A percentile compares a stretch with the other conserved stretches of the same genome.
Conservation (phyloP, 108 stramenopile genomes). For the Bacterosira constricta region DNA sequence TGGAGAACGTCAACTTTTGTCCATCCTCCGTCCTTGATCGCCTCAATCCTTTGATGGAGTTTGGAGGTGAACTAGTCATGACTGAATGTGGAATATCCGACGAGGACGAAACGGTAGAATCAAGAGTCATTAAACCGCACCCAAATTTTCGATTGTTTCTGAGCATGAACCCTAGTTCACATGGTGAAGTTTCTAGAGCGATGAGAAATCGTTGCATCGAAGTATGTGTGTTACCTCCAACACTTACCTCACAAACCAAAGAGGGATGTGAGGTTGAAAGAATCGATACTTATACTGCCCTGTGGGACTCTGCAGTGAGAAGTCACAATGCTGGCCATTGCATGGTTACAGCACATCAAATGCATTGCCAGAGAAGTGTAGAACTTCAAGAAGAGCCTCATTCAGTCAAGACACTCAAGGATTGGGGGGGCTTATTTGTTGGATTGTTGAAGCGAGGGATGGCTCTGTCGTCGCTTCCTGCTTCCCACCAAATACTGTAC, state of each 20-base stretch:
- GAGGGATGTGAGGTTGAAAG: conserved; percentile 16
- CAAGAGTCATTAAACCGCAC: conserved; percentile 86
- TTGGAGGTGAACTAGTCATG: conserved; percentile 88
- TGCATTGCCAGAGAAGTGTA: conserved; percentile 28
- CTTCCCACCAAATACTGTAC: conserved; percentile 39
- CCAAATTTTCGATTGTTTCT: conserved; percentile 96
- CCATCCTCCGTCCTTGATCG: conserved; percentile 97
- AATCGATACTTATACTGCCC: conserved; percentile 38
- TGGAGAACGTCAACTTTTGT: conserved; percentile 96
- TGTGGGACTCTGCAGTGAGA: conserved; percentile 38
- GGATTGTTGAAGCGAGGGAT: conserved; percentile 48
- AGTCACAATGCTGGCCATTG: conserved; percentile 23
- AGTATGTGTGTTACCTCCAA: conserved; percentile 62
- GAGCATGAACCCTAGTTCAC: conserved; percentile 82
- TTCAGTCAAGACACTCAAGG: conserved; percentile 43
- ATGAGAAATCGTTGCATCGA: conserved; percentile 99
- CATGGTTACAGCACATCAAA: conserved; percentile 34
- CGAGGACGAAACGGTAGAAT: conserved; percentile 41
- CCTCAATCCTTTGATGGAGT: conserved; percentile 96
- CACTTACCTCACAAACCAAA: background rate
- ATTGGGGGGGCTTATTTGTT: conserved; percentile 41
- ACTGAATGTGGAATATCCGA: conserved; percentile 87
- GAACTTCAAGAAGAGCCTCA: conserved; percentile 36
- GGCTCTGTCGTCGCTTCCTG: conserved; percentile 10
- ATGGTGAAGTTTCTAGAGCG: conserved; percentile 96